These are phyloP conservation scores for Mentha longifolia DNA, from an alignment of 257 asterid species.

Conservation along the genomic window DNA sequence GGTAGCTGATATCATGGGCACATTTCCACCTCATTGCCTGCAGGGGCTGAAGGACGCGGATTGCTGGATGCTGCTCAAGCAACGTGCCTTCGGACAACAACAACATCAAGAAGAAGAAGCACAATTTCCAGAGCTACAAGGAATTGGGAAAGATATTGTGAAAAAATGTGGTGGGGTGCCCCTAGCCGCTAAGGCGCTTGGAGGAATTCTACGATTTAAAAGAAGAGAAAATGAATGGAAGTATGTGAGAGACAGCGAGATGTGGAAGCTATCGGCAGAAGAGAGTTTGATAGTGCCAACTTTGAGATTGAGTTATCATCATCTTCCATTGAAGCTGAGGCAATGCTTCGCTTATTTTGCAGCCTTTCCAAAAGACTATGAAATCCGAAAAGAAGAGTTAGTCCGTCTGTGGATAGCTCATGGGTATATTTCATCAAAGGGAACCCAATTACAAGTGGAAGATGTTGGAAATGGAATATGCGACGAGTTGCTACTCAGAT, in stretches of 20 bases:
- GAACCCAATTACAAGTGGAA: not conserved
- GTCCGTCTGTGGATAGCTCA: conserved; percentile 35
- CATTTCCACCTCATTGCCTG: not conserved
- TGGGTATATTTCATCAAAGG: not conserved
- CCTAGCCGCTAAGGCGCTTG: conserved; percentile 42
- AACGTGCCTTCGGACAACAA: too few relatives aligned
- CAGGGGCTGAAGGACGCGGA: not conserved
- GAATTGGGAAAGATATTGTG: conserved; percentile 7
- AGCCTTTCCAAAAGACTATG: conserved; percentile 26
- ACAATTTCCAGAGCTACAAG: not conserved
- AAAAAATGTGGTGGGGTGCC: conserved; percentile 40
- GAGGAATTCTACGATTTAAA: conserved; percentile 37
- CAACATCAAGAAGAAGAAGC: too few relatives aligned
- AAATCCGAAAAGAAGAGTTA: conserved; percentile 19
- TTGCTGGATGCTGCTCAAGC: not conserved
- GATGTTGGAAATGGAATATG: conserved; percentile 7
- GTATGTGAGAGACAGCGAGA: conserved; percentile 32
- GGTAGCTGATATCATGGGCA: not conserved
- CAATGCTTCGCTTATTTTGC: conserved; percentile 38
- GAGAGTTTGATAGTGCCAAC: conserved; percentile 37
- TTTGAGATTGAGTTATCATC: conserved; percentile 37
- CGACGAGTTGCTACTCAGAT: not conserved
- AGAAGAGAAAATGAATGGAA: conserved; percentile 33
- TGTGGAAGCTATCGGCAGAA: conserved; percentile 28
- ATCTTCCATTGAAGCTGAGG: conserved; percentile 27